Evolutionary conservation across 192 early-diverging fungal genomes (phyloP).

Genomic region (Chytriomyces hyalinus): DNA sequence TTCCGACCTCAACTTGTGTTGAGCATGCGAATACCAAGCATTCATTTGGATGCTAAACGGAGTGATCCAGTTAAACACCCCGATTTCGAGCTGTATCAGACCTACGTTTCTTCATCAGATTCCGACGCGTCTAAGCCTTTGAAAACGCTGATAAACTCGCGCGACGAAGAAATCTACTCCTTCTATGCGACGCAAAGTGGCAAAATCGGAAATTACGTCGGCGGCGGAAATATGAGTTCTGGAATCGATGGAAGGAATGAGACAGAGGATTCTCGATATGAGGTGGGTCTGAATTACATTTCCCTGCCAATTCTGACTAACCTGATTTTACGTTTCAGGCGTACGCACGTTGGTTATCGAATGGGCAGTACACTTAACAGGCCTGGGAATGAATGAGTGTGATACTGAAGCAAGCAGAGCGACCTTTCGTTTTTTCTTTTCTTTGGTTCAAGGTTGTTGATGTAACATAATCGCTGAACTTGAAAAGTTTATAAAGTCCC

Average conservation of each 20-base stretch:
- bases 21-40: conserved; percentile 12
- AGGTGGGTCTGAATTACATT: conserved; percentile 28
- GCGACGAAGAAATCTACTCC: conserved; percentile 42
- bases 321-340: conserved; percentile 31
- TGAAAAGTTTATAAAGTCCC: too few species aligned
- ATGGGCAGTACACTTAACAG: conserved; percentile 37
- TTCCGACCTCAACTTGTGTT: conserved; percentile 43
- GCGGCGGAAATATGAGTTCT: not conserved
- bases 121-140: conserved; percentile 5
- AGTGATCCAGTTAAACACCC: conserved; percentile 8
- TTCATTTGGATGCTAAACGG: conserved; percentile 10
- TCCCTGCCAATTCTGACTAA: not conserved
- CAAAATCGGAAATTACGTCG: conserved; percentile 23
- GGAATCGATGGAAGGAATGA: conserved; percentile 9
- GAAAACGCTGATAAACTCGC: conserved; percentile 25
- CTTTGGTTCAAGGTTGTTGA: too few species aligned
- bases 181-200: conserved; percentile 35
- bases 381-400: too few species aligned
- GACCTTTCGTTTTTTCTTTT: too few species aligned
- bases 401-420: too few species aligned
- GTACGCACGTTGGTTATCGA: conserved; percentile 49
- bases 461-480: too few species aligned
- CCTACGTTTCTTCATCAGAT: not conserved
- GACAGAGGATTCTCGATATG: conserved; percentile 39
- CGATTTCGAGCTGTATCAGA: conserved; percentile 33